phyloP scores from a whole-genome alignment of 1,139 yeast species.

The Pneumocystis sp. region DNA sequence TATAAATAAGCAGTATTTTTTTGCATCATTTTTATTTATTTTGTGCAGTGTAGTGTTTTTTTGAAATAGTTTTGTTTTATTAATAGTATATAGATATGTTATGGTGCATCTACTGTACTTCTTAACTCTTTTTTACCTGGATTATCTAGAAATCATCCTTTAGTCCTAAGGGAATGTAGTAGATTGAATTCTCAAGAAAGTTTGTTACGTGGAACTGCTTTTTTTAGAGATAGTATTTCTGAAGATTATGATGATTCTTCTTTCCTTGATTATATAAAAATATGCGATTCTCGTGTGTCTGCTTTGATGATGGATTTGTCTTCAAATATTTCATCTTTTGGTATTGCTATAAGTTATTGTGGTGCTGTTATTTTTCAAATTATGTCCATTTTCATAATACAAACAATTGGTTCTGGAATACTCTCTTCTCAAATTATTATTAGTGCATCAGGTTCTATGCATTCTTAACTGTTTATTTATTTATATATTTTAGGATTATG shows the following conservation, averaged over 20 bases:
- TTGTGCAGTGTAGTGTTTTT: constrained; percentile 34
- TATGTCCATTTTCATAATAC: constrained; percentile 35
- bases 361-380: constrained; percentile 52
- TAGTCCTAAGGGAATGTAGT: constrained; percentile 2
- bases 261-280: background rate
- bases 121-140: constrained; percentile 58
- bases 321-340: constrained; percentile 19
- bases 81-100: constrained; percentile 24
- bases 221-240: background rate
- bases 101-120: constrained; percentile 59
- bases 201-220: background rate
- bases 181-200: background rate
- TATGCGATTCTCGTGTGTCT: background rate
- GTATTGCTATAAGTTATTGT: constrained; percentile 50
- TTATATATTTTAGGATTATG: constrained; percentile 47
- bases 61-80: background rate
- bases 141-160: constrained; percentile 30
- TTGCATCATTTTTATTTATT: constrained; percentile 42
- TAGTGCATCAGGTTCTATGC: constrained; percentile 17
- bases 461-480: constrained; percentile 36
- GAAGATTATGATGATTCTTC: background rate
- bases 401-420: constrained; percentile 27
- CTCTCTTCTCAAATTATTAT: background rate
- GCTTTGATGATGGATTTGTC: background rate
- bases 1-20: constrained; percentile 35